Percentiles rank a stretch among this genome's conserved stretches.
These are phyloP conservation scores for Diaporthe nobilis DNA, from an alignment of 2,329 filamentous ascomycete species.

Conservation along the genomic window DNA sequence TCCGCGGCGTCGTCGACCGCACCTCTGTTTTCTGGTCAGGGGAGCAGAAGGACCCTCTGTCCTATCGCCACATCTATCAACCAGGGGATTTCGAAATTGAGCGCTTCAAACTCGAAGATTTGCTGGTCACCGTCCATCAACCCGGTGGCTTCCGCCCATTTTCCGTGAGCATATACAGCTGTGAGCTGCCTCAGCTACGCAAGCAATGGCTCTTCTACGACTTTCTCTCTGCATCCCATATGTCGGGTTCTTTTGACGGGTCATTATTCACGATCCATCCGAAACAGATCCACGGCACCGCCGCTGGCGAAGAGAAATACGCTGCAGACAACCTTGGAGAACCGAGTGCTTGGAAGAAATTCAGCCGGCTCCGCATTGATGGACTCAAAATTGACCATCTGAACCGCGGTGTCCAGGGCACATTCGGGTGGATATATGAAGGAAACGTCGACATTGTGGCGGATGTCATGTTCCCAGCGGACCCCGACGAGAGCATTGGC, in stretches of 20 bases:
- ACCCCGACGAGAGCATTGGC: slow-evolving; percentile 87
- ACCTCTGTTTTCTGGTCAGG: slow-evolving; percentile 83
- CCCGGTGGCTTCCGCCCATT: slow-evolving; percentile 94
- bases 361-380: slow-evolving; percentile 92
- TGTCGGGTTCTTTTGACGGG: slow-evolving; percentile 95
- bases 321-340: slow-evolving; percentile 73
- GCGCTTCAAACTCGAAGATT: slow-evolving; percentile 94
- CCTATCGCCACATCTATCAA: slow-evolving; percentile 88
- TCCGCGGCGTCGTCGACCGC: slow-evolving; percentile 92
- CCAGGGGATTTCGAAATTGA: slow-evolving; percentile 98
- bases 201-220: slow-evolving; percentile 99
- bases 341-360: slow-evolving; percentile 90
- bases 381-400: slow-evolving; percentile 95
- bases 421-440: slow-evolving; percentile 98
- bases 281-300: slow-evolving; percentile 86
- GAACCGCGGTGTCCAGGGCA: slow-evolving; percentile 91
- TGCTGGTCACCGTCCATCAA: slow-evolving; percentile 92
- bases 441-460: slow-evolving; percentile 97
- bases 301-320: slow-evolving; percentile 72
- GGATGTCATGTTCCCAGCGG: slow-evolving; percentile 93
- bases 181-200: slow-evolving; percentile 90
- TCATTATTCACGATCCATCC: slow-evolving; percentile 98
- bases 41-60: slow-evolving; percentile 82
- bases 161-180: slow-evolving; percentile 94
- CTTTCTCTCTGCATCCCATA: slow-evolving; percentile 93